Evolutionary conservation across 768 basidiomycete species (phyloP).

Genomic region (Artomyces pyxidatus): DNA sequence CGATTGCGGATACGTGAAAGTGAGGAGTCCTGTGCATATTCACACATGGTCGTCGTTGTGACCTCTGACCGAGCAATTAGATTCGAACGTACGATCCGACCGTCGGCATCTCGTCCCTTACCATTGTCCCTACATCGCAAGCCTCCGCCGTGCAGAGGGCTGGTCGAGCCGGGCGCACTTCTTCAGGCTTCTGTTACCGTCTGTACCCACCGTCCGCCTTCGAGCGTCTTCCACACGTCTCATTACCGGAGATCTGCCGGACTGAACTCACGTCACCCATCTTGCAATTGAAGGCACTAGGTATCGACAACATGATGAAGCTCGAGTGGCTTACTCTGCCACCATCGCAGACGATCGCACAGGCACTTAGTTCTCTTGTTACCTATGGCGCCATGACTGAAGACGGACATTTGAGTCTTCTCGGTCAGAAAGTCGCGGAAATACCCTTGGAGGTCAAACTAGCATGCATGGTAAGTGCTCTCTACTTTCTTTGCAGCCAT

Average conservation of each 20-base stretch:
- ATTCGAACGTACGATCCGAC: constrained; percentile 87
- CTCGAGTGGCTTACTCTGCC: constrained; percentile 94
- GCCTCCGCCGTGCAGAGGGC: constrained; percentile 92
- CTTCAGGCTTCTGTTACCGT: constrained; percentile 87
- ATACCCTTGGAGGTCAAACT: constrained; percentile 89
- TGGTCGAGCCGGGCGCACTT: constrained; percentile 91
- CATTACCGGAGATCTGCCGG: constrained; percentile 85
- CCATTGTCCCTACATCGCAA: constrained; percentile 73
- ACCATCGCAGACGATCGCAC: constrained; percentile 74
- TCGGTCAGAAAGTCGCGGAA: constrained; percentile 87
- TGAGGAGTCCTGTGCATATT: constrained; percentile 29
- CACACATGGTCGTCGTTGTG: neutral
- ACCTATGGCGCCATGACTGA: constrained; percentile 79
- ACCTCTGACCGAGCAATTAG: constrained; percentile 29
- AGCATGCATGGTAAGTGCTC: constrained; percentile 75
- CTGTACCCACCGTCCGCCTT: constrained; percentile 69
- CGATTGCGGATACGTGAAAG: constrained; percentile 95
- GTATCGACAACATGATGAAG: constrained; percentile 91
- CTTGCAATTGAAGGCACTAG: constrained; percentile 88
- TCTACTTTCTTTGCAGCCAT: neutral
- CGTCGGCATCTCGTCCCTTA: constrained; percentile 76
- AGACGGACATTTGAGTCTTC: constrained; percentile 64
- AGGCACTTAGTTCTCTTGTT: constrained; percentile 79
- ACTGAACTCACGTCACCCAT: constrained; percentile 89
- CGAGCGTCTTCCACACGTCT: constrained; percentile 53